Conservation (phyloP, 1,284 basidiomycete species). For the Tylopilus orsonianus region DNA sequence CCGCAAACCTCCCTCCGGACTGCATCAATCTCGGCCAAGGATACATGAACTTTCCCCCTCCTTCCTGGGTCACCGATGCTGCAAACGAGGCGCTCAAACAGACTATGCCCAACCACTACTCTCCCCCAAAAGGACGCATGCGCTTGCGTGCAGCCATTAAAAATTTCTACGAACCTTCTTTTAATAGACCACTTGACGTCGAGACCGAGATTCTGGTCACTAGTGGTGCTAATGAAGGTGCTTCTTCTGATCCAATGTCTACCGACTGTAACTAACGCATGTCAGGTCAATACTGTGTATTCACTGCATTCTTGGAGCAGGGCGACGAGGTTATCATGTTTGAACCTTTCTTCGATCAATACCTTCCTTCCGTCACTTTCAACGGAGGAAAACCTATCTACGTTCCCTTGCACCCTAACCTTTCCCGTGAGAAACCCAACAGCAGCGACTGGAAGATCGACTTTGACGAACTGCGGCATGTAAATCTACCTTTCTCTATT, state of each 20-base stretch:
- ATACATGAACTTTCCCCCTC: slow-evolving; percentile 92
- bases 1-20: slow-evolving; percentile 79
- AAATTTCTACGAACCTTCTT: slow-evolving; percentile 70
- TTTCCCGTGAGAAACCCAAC: slow-evolving; percentile 51
- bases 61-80: slow-evolving; percentile 78
- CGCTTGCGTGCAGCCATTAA: slow-evolving; percentile 85
- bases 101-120: slow-evolving; percentile 83
- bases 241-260: slow-evolving; percentile 14
- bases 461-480: slow-evolving; percentile 79
- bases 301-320: slow-evolving; percentile 83
- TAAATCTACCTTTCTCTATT: slow-evolving; percentile 1
- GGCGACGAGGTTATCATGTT: slow-evolving; percentile 99
- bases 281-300: slow-evolving; percentile 83
- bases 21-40: slow-evolving; percentile 93
- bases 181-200: slow-evolving; percentile 74
- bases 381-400: slow-evolving; percentile 93
- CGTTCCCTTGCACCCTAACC: slow-evolving; percentile 90
- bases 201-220: slow-evolving; percentile 93
- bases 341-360: slow-evolving; percentile 98
- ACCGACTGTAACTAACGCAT: not conserved
- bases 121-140: slow-evolving; percentile 85
- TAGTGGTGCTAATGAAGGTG: slow-evolving; percentile 94
- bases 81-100: slow-evolving; percentile 70
- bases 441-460: slow-evolving; percentile 87
- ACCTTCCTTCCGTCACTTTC: slow-evolving; percentile 89